Percentiles rank a stretch among this genome's conserved stretches.
These are phyloP conservation scores for Cryptosporidium tyzzeri DNA, from an alignment of 169 alveolate species.

Conservation along the genomic window DNA sequence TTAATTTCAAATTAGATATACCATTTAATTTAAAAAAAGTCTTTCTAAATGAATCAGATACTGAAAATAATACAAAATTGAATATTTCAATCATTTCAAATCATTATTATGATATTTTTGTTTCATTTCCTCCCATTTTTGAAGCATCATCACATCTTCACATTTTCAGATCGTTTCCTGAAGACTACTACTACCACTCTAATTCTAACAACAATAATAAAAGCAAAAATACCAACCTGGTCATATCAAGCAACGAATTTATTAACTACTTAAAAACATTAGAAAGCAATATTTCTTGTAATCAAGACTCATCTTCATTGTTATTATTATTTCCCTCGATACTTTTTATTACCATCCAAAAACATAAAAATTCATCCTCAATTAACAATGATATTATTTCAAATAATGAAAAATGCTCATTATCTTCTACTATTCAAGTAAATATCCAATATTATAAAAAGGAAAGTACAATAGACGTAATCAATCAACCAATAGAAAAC, in stretches of 20 bases:
- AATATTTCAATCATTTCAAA: background rate
- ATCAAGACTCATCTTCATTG: background rate
- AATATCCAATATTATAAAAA: background rate
- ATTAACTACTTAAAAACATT: background rate
- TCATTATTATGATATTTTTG: constrained; percentile 47
- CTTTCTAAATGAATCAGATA: background rate
- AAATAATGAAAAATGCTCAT: background rate
- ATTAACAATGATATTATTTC: background rate
- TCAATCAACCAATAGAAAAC: background rate
- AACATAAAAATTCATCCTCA: background rate
- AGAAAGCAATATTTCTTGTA: background rate
- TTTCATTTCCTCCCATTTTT: constrained; percentile 70
- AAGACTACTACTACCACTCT: background rate
- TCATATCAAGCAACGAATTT: constrained; percentile 5
- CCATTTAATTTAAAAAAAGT: constrained; percentile 35
- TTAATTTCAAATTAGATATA: background rate
- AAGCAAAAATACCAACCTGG: background rate
- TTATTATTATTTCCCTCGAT: constrained; percentile 26
- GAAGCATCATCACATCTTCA: constrained; percentile 54
- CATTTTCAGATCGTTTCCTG: constrained; percentile 53
- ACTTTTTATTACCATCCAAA: constrained; percentile 10
- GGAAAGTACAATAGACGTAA: background rate
- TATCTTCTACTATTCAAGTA: background rate
- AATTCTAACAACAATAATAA: too few species aligned
- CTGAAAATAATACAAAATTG: background rate